These are phyloP conservation scores for Nannochloropsis gaditana DNA, from an alignment of 108 stramenopile species.

Conservation along the genomic window DNA sequence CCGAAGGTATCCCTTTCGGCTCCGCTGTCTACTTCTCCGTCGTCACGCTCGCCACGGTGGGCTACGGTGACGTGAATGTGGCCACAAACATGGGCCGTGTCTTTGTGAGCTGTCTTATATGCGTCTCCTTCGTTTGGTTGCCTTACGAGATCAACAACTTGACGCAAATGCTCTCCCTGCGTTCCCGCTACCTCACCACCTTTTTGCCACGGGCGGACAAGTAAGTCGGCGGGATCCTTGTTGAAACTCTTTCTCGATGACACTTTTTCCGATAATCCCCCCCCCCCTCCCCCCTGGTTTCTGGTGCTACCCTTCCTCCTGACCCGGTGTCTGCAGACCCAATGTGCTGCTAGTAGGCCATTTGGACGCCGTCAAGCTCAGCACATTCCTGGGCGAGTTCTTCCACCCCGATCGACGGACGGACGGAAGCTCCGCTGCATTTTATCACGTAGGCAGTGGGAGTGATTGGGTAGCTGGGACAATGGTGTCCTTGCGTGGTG, in stretches of 20 bases:
- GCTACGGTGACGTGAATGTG: not conserved
- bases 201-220: not conserved
- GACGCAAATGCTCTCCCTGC: conserved; percentile 11
- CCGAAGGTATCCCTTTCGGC: not conserved
- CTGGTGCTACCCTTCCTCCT: not conserved
- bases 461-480: not conserved
- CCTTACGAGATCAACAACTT: not conserved
- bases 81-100: not conserved
- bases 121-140: not conserved
- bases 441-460: not conserved
- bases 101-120: conserved; percentile 17
- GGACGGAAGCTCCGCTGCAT: not conserved
- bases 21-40: not conserved
- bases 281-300: not conserved
- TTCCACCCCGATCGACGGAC: not conserved
- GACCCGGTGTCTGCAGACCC: not conserved
- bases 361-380: conserved; percentile 6
- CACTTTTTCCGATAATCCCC: not conserved
- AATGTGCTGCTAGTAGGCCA: not conserved
- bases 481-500: no score
- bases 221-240: not conserved
- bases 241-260: not conserved
- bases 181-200: not conserved
- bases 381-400: not conserved
- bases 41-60: not conserved